Evolutionary conservation across 306 rosid species (phyloP).

Genomic region (Inga leiocalycina): DNA sequence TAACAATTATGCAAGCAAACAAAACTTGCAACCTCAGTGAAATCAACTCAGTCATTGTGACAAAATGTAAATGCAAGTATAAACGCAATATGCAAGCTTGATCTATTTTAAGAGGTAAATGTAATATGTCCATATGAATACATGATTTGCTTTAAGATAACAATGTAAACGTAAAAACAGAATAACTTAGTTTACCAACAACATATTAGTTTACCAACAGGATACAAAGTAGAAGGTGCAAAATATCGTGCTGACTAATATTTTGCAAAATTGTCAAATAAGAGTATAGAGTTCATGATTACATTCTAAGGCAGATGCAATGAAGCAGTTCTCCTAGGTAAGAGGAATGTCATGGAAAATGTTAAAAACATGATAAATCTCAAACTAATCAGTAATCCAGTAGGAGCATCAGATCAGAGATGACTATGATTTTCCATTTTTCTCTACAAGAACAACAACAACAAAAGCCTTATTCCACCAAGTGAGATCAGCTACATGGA

Average conservation of each 20-base stretch:
- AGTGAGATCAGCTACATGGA: background rate
- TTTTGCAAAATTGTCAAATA: background rate
- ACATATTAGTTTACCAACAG: background rate
- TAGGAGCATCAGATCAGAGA: background rate
- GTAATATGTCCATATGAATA: slow-evolving; percentile 1
- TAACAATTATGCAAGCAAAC: slow-evolving; percentile 26
- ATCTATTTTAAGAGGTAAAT: background rate
- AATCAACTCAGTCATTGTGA: slow-evolving; percentile 22
- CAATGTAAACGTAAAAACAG: background rate
- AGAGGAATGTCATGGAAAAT: background rate
- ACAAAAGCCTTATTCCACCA: background rate
- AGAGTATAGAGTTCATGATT: background rate
- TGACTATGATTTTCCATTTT: background rate
- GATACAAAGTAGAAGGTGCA: background rate
- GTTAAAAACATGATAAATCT: background rate
- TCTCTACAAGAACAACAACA: no score
- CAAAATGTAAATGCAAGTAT: slow-evolving; percentile 17
- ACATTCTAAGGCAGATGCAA: background rate
- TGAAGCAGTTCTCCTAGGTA: background rate
- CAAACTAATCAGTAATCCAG: background rate
- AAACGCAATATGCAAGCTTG: background rate
- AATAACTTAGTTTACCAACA: background rate
- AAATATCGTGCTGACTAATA: background rate
- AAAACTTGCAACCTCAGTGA: slow-evolving; percentile 26
- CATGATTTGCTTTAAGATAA: background rate